Evolutionary conservation across 2,329 filamentous ascomycete genomes (phyloP).

Genomic region (Talaromyces albobiverticillius): DNA sequence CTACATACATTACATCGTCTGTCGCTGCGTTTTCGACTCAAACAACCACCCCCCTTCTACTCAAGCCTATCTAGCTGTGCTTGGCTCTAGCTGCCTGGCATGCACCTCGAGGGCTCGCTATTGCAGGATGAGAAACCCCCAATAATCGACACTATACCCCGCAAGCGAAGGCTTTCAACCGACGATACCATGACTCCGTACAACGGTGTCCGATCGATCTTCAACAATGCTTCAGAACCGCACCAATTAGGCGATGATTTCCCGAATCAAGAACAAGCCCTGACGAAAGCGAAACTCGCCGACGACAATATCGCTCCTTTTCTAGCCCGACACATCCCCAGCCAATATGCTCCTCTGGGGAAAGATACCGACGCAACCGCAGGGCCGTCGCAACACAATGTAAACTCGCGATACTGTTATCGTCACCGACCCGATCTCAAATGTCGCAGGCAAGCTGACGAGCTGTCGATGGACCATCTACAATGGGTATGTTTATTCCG

Average conservation of each 20-base stretch:
- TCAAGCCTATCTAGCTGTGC: background rate
- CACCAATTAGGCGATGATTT: conserved; percentile 4
- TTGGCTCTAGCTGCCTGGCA: background rate
- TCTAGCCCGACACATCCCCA: conserved; percentile 84
- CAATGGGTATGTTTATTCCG: conserved; percentile 64
- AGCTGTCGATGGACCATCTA: conserved; percentile 92
- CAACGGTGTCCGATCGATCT: conserved; percentile 11
- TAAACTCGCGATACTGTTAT: conserved; percentile 91
- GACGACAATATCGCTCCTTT: conserved; percentile 82
- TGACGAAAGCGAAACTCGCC: conserved; percentile 56
- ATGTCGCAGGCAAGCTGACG: conserved; percentile 87
- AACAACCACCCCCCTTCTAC: background rate
- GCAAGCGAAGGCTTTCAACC: conserved; percentile 11
- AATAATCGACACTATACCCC: conserved; percentile 2
- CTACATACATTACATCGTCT: background rate
- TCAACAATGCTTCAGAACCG: conserved; percentile 9
- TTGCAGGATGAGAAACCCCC: conserved; percentile 3
- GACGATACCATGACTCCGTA: conserved; percentile 13
- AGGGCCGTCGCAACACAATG: conserved; percentile 46
- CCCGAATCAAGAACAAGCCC: background rate
- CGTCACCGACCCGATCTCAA: conserved; percentile 91
- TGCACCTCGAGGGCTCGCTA: background rate
- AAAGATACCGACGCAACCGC: conserved; percentile 22
- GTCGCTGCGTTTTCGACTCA: background rate
- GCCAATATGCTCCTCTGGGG: conserved; percentile 78